Base-by-base conservation (phyloP, 148 eudicot species). In the Dianthus caryophyllus region DNA sequence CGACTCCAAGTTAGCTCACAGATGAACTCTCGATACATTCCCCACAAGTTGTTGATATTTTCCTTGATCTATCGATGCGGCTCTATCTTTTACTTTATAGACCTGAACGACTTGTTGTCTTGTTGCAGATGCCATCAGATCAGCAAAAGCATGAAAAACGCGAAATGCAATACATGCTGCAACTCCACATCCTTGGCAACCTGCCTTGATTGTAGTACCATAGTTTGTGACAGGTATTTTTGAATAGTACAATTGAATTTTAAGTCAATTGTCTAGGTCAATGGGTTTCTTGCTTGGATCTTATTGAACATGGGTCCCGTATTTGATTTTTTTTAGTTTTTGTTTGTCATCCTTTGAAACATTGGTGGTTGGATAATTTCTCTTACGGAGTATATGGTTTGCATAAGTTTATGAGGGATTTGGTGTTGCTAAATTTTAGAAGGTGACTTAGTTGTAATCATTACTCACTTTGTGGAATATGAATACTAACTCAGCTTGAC, bases 211-310 rank as follows among this genome's bases (percentile, higher is more conserved):
- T 90, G 95, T 66, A 76, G 74, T 70, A 84, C 74, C 64, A 79
- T 82, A 46, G 71, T 76, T 65, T 90, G 97, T 78, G 97, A 90
- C 75, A 82, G 95, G 97, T 90, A 86, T 78, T 1, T 49, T 44
- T 38, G 8, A 67, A 22, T 14, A 33, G 24, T 18, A 21, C 7
- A 3, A 59, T 30, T 20, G 29, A 43, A 60, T 27, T 4, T 75
- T 41, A 29, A 57, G 47, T 27, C 39, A 41, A 44, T 20, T 62
- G 11, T 53, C 46, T 48, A 53, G 48, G 50, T 15, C 38, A 38
- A 41, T 27, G 30, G 41, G 24, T 3, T 33, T 33, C 39, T 33
- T 33, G 39, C 8, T 8, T 33, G 39, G 8, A 33, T 33, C 8
- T 33, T 18, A 29, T 15, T 43, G 39, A 43, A 20, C 29, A 21